Conservation (phyloP, 257 asterid genomes). For the Apocynum venetum region DNA sequence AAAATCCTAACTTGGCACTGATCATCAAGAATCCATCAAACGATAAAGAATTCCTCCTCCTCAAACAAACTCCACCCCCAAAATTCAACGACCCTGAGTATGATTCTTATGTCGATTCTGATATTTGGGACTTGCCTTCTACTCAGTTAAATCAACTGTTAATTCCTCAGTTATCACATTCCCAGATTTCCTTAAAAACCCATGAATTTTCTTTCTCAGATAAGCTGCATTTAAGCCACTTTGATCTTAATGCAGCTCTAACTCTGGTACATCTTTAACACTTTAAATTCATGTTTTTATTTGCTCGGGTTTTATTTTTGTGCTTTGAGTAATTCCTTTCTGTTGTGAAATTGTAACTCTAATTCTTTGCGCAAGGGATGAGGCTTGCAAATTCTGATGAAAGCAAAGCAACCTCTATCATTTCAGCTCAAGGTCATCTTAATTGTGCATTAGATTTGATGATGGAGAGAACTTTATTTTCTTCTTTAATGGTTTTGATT, state of each 20-base stretch:
- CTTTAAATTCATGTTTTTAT: neutral
- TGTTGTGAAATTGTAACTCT: neutral
- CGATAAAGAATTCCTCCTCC: constrained; percentile 50
- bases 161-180: constrained; percentile 12
- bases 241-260: constrained; percentile 62
- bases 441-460: neutral
- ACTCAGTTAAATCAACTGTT: constrained; percentile 32
- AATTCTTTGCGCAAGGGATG: neutral
- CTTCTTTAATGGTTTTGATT: constrained; percentile 23
- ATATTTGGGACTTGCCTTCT: constrained; percentile 90
- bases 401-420: neutral
- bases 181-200: constrained; percentile 29
- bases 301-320: neutral
- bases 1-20: constrained; percentile 44
- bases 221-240: constrained; percentile 31
- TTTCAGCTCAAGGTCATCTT: neutral
- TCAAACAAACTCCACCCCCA: constrained; percentile 67
- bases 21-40: constrained; percentile 52
- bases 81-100: constrained; percentile 74
- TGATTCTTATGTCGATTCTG: constrained; percentile 68
- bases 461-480: neutral
- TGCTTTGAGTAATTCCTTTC: neutral
- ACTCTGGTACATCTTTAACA: constrained; percentile 36
- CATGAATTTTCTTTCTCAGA: constrained; percentile 21
- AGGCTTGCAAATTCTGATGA: neutral